Base-by-base conservation (phyloP, 805 yeast species). In the Nakazawaea wyomingensis region DNA sequence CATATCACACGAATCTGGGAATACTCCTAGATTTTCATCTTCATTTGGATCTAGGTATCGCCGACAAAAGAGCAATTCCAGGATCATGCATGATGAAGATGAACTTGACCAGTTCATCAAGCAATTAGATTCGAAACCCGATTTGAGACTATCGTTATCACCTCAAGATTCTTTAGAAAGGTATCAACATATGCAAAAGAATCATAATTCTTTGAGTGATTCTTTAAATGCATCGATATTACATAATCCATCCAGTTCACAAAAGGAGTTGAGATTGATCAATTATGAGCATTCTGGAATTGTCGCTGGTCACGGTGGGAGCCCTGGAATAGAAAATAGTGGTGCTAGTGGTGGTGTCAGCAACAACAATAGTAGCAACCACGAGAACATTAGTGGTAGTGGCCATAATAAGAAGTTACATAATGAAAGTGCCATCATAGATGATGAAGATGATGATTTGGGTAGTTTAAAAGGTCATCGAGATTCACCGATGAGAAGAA, bases 41-140 rank as follows among this genome's bases (percentile, higher is more conserved):
- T 81, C 90, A 0, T 82, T 82, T 59, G 85, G 86, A 0, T 79
- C 81, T n/a, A 64, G 85, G 38, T 52, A 59, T 35, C 53, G 48
- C 5, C 13, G 45, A 7, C 41, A 36, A 17, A 36, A 45, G 14
- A 35, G 56, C 44, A 52, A 51, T 9, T 47, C 54, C 2, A 45
- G 52, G 7, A 16, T 33, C 16, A 21, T n/a, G 9, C 26, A 39
- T 16, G 43, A 48, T 31, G 66, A 57, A 37, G 66, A 61, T 35
- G 66, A 59, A 35, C 50, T 65, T 7, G 65, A 59, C 29, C 54
- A 53, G 17, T 63, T 64, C 44, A 54, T 64, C 49, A 61, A 53
- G 37, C 54, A 62, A 56, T 45, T 64, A 20, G 68, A 64, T 32
- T 55, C 63, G 7, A 64, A 59, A 39, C 69, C 69, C 1, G 66